Conservation (phyloP, 2,329 filamentous ascomycete genomes). For the Fusarium robinianum region DNA sequence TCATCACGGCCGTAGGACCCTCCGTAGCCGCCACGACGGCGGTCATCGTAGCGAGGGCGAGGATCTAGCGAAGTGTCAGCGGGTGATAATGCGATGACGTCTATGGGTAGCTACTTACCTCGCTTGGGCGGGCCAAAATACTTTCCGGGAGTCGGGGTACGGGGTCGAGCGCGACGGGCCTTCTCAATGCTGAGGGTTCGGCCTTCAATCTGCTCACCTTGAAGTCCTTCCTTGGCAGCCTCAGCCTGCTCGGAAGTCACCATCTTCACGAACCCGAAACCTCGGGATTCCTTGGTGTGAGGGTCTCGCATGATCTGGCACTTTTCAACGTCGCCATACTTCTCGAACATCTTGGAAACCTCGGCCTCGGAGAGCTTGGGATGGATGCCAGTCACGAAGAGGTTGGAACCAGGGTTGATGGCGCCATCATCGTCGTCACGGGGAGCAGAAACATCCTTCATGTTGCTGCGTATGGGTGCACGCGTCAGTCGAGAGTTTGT, state of each 20-base stretch:
- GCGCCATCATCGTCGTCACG: conserved; percentile 75
- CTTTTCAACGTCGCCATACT: conserved; percentile 98
- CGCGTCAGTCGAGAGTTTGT: background rate
- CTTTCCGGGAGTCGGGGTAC: conserved; percentile 96
- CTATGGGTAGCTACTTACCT: conserved; percentile 61
- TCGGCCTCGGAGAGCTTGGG: conserved; percentile 88
- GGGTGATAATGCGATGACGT: background rate
- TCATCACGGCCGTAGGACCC: conserved; percentile 56
- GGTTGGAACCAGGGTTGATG: conserved; percentile 92
- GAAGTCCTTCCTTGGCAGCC: conserved; percentile 92
- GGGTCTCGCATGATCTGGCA: conserved; percentile 99
- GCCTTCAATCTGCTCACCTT: conserved; percentile 93
- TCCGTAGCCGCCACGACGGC: conserved; percentile 65
- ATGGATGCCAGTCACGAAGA: conserved; percentile 98
- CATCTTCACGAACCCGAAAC: conserved; percentile 99
- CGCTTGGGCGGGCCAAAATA: conserved; percentile 99
- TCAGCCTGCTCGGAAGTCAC: conserved; percentile 92
- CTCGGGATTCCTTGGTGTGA: conserved; percentile 97
- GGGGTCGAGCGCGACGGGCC: conserved; percentile 90
- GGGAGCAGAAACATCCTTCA: conserved; percentile 58
- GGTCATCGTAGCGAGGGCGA: conserved; percentile 60
- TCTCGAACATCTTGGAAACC: conserved; percentile 94
- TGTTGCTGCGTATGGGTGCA: conserved; percentile 42
- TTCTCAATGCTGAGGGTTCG: conserved; percentile 98
- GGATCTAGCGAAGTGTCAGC: conserved; percentile 40